Evolutionary conservation across 2,329 filamentous ascomycete species (phyloP), one percentile per base, ranked within the genome.

Genomic region (Apiospora sp.): DNA sequence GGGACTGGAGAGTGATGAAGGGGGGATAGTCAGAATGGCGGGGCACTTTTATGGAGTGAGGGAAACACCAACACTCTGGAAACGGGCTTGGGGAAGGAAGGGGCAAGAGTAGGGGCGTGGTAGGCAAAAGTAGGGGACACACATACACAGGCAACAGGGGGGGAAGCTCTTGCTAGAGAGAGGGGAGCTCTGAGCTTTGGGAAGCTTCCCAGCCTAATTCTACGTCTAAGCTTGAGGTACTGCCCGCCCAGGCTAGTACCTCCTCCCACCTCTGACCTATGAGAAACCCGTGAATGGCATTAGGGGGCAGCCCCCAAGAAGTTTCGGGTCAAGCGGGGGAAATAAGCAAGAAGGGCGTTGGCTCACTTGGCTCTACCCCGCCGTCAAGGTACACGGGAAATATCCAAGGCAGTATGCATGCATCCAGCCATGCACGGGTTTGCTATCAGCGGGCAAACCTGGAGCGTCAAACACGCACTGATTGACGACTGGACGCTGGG

Each of bases 261-360:
- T 51, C 49, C 30, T 61, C 58, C 34, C 58, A 13, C 22, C 58
- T 64, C 58, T 12, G 30, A 10, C 58, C 58, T 64, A 64, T 64
- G 13, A 37, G 54, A 37, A 37, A 61, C 54, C 54, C 54, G 14
- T 61, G 30, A 19, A 58, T 58, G 30, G 30, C 54, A 64, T 41
- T 41, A 64, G 58, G 58, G 58, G 58, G 58, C n/a, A 41, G 34
- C 34, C 58, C 30, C 58, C 58, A 34, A 64, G 58, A 64, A 64
- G 58, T 64, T 64, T 64, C 58, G 58, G 58, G 58, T 41, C 58
- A 64, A 41, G 58, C 58, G 58, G 58, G 58, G 58, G 58, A 41
- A 64, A 64, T 64, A 64, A 64, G 58, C 58, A 64, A 64, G 54
- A 22, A 61, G 54, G 30, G 30, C 30, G 54, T 61, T 37, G 54